phyloP scores from a whole-genome alignment of 129 eudicot genomes.

The Saposhnikovia divaricata region DNA sequence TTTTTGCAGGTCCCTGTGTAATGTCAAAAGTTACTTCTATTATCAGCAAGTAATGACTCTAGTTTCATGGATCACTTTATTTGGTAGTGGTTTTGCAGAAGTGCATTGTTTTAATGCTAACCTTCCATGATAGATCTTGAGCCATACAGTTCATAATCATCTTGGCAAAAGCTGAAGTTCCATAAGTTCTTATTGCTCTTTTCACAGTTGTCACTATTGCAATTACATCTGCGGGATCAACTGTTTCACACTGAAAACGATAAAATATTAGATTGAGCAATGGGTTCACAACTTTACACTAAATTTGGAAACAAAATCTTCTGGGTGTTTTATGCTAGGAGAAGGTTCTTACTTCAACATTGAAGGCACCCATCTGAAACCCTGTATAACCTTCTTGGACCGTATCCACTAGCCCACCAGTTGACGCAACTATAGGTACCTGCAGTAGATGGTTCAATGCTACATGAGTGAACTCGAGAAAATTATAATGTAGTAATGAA shows the following conservation, averaged over 20 bases:
- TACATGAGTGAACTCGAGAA: not conserved
- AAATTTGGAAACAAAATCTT: not conserved
- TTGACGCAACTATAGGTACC: constrained; percentile 74
- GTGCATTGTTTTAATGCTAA: too few species aligned
- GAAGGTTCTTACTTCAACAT: constrained; percentile 34
- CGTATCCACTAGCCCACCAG: constrained; percentile 67
- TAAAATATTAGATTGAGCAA: not conserved
- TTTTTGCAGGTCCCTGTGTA: constrained; percentile 50
- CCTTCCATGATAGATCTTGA: constrained; percentile 77
- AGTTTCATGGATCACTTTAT: not conserved
- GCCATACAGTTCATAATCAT: constrained; percentile 62
- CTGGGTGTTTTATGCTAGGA: not conserved
- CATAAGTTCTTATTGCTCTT: constrained; percentile 40
- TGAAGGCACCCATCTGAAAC: constrained; percentile 63
- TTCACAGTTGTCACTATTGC: constrained; percentile 42
- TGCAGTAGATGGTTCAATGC: constrained; percentile 2
- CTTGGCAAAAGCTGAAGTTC: constrained; percentile 38
- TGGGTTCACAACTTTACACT: not conserved
- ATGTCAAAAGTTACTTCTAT: not conserved
- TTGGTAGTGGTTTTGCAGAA: not conserved
- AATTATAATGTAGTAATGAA: not conserved
- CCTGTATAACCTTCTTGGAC: constrained; percentile 67
- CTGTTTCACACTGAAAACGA: constrained; percentile 43
- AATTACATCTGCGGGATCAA: constrained; percentile 52
- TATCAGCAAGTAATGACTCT: not conserved